Evolutionary conservation across 257 asterid genomes (phyloP).

Genomic region (Solanum chilense): DNA sequence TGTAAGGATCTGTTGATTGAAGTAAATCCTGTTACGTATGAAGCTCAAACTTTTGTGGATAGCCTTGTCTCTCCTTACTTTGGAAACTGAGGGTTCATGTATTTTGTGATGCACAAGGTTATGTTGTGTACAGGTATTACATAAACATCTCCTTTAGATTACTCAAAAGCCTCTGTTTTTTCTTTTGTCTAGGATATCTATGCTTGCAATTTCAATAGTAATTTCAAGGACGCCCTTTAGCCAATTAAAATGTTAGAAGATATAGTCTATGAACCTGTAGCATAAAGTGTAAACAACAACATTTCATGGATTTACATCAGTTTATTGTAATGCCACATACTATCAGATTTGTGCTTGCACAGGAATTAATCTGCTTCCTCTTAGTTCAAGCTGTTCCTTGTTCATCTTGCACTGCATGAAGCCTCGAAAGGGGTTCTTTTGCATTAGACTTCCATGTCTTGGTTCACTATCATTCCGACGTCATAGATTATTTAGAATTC

Average conservation of each 20-base stretch:
- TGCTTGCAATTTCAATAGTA: too few species aligned
- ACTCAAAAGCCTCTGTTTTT: background rate
- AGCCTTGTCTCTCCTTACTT: slow-evolving; percentile 10
- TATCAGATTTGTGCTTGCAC: background rate
- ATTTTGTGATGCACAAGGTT: too few species aligned
- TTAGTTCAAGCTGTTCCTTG: background rate
- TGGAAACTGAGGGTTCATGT: background rate
- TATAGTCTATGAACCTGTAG: background rate
- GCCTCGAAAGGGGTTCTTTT: background rate
- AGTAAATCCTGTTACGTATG: background rate
- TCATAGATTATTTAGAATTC: background rate
- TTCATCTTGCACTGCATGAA: background rate
- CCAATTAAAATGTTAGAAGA: background rate
- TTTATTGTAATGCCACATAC: background rate
- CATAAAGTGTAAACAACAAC: background rate
- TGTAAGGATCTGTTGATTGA: background rate
- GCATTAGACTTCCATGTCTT: background rate
- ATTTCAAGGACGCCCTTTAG: background rate
- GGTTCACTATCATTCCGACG: background rate
- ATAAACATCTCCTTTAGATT: background rate
- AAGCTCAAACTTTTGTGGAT: background rate
- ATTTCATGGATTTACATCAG: too few species aligned
- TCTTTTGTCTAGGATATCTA: background rate
- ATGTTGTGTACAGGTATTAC: background rate
- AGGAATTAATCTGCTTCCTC: background rate